Evolutionary conservation across 805 yeast species (phyloP).

Genomic region (Ogataea sp.): DNA sequence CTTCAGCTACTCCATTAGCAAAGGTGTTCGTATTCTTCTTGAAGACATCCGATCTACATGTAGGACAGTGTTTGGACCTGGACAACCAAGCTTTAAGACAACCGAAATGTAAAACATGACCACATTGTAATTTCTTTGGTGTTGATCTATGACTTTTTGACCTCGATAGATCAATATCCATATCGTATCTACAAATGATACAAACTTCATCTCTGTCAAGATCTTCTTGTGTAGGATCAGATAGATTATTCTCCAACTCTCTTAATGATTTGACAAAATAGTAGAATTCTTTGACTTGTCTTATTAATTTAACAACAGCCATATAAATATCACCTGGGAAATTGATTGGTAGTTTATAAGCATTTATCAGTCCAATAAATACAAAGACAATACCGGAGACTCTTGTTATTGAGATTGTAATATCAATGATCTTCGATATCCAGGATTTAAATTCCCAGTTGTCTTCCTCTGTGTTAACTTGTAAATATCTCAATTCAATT

Average conservation of each 20-base stretch:
- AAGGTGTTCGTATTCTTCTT: constrained; percentile 10
- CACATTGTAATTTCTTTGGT: constrained; percentile 77
- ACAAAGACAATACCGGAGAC: constrained; percentile 37
- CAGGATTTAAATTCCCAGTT: constrained; percentile 69
- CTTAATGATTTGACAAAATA: constrained; percentile 38
- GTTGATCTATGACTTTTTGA: constrained; percentile 30
- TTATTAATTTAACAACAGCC: constrained; percentile 18
- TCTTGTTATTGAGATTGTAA: constrained; percentile 40
- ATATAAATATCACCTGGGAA: constrained; percentile 23
- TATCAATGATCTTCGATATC: constrained; percentile 49
- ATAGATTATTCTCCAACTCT: constrained; percentile 55
- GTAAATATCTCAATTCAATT: constrained; percentile 46
- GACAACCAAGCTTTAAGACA: constrained; percentile 92
- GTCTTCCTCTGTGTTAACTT: constrained; percentile 39
- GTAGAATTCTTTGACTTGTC: constrained; percentile 29
- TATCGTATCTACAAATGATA: constrained; percentile 88
- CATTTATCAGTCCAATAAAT: constrained; percentile 35
- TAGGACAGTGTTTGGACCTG: constrained; percentile 88
- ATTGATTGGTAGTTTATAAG: constrained; percentile 23
- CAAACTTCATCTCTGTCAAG: constrained; percentile 61
- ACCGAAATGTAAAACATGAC: constrained; percentile 82
- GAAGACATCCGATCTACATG: constrained; percentile 71
- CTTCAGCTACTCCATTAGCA: too few species aligned
- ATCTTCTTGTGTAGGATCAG: constrained; percentile 55
- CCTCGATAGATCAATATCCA: constrained; percentile 37